A percentile compares a stretch with the other conserved stretches of the same genome.
Evolutionary conservation across 805 yeast species (phyloP).

Genomic region (Kluyveromyces aestuarii): DNA sequence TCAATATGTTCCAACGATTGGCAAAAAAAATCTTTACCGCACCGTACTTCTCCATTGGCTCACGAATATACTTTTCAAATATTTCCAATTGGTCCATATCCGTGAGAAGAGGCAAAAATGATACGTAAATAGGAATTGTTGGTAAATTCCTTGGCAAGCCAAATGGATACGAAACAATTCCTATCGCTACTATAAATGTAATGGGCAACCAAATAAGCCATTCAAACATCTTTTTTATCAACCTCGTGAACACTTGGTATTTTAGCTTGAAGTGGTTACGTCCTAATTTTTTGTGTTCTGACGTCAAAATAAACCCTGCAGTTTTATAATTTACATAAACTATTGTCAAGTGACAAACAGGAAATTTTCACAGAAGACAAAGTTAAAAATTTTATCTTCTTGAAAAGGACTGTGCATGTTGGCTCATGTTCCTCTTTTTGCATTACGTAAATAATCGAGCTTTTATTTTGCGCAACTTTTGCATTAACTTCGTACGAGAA

Average conservation of each 20-base stretch:
- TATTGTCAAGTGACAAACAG: neutral
- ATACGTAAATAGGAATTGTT: constrained; percentile 52
- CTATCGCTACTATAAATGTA: neutral
- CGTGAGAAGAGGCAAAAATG: constrained; percentile 38
- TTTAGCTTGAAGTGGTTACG: no score
- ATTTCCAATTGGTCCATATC: constrained; percentile 41
- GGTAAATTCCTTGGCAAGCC: constrained; percentile 40
- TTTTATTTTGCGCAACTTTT: neutral
- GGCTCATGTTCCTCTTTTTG: no score
- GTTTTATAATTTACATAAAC: neutral
- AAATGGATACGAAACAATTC: neutral
- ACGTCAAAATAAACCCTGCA: neutral
- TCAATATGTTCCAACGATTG: constrained; percentile 51
- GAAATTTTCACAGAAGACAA: neutral
- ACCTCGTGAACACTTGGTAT: no score
- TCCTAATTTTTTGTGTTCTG: neutral
- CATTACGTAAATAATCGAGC: no score
- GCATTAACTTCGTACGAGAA: no score
- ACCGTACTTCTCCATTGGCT: constrained; percentile 41
- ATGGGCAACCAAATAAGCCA: neutral
- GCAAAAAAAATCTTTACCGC: constrained; percentile 54
- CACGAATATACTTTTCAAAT: constrained; percentile 34
- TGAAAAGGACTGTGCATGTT: no score
- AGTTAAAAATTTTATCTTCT: no score
- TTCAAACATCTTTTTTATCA: neutral